Percentiles rank a stretch among this genome's conserved stretches.
Evolutionary conservation across 2,329 filamentous ascomycete genomes (phyloP).

Genomic region (Trichoderma koningiopsis): DNA sequence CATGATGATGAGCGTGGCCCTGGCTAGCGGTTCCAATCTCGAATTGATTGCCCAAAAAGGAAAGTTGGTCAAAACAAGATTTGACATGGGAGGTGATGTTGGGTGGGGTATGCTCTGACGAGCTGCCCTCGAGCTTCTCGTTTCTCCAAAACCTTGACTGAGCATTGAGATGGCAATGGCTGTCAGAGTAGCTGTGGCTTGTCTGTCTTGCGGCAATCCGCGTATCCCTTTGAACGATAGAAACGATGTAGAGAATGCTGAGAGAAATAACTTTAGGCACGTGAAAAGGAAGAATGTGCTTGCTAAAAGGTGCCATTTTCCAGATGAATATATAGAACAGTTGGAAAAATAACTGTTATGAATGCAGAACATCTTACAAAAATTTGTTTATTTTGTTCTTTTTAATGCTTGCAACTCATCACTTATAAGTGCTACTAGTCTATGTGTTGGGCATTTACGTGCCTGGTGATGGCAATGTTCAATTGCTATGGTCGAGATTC

Average conservation of each 20-base stretch:
- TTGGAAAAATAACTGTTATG: background rate
- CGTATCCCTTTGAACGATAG: background rate
- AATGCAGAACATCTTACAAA: background rate
- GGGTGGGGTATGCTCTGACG: background rate
- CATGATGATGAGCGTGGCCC: background rate
- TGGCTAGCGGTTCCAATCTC: background rate
- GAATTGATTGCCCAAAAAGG: slow-evolving; percentile 6
- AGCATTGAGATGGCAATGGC: background rate
- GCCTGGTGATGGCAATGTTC: background rate
- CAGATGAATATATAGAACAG: background rate
- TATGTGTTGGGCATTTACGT: background rate
- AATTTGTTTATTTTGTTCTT: rapidly evolving
- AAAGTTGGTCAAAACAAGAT: background rate
- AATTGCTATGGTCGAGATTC: background rate
- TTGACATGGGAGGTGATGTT: background rate
- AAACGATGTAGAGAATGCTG: background rate
- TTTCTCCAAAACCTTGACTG: background rate
- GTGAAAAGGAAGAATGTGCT: too few relatives aligned
- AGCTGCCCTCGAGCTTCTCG: background rate
- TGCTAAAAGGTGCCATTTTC: background rate
- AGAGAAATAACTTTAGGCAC: background rate
- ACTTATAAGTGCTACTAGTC: background rate
- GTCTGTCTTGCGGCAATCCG: background rate
- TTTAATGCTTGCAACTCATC: background rate
- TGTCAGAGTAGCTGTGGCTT: background rate